Evolutionary conservation across 495 filamentous ascomycete genomes (phyloP).

Genomic region (Penicillium nucicola): DNA sequence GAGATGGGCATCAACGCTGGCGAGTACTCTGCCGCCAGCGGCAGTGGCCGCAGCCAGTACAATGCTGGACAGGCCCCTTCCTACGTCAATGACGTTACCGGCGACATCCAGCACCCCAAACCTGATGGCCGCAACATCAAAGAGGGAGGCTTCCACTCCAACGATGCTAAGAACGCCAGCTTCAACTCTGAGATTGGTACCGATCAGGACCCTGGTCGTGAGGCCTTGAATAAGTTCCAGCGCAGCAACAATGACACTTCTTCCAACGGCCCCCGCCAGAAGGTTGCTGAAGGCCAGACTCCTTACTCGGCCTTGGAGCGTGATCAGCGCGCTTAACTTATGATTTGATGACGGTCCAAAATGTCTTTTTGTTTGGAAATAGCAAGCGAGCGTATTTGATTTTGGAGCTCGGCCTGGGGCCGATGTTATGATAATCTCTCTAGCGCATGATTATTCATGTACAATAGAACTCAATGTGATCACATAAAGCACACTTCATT

Average conservation of each 20-base stretch:
- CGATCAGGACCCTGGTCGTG: conserved; percentile 59
- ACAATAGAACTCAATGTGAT: conserved; percentile 13
- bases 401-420: conserved; percentile 5
- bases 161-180: conserved; percentile 52
- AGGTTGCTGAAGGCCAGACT: conserved; percentile 34
- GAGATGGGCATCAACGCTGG: conserved; percentile 26
- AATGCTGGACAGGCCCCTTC: conserved; percentile 38
- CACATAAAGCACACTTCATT: not conserved
- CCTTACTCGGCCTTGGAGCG: conserved; percentile 41
- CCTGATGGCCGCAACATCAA: conserved; percentile 55
- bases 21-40: conserved; percentile 21
- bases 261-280: conserved; percentile 39
- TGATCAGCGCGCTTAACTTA: conserved; percentile 40
- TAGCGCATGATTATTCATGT: conserved; percentile 11
- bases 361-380: conserved; percentile 5
- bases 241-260: conserved; percentile 36
- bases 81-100: conserved; percentile 40
- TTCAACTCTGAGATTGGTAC: conserved; percentile 58
- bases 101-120: conserved; percentile 33
- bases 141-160: conserved; percentile 52
- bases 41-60: conserved; percentile 30
- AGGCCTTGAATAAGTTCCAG: conserved; percentile 49
- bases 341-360: not conserved
- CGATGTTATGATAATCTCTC: conserved; percentile 4
- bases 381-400: conserved; percentile 15